A percentile compares a stretch with the other conserved stretches of the same genome.
phyloP scores from a whole-genome alignment of 371 early-diverging fungal genomes.

The Mucor mucedo region DNA sequence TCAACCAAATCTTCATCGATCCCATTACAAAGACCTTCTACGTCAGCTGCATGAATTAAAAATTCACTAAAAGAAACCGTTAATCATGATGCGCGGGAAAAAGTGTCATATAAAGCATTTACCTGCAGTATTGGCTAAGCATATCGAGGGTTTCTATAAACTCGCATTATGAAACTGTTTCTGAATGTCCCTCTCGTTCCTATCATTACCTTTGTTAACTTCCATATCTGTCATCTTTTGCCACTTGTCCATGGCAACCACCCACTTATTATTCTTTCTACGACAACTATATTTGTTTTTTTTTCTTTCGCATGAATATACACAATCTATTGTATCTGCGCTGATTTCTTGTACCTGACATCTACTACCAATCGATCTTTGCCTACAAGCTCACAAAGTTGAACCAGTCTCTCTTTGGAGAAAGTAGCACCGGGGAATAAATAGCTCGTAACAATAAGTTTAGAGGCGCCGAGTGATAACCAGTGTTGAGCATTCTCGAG shows the following conservation, averaged over 20 bases:
- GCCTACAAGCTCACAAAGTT: conserved; percentile 70
- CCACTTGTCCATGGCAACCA: conserved; percentile 97
- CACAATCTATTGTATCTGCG: no score
- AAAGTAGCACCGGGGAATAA: conserved; percentile 86
- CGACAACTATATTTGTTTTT: conserved; percentile 72
- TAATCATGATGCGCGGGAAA: background rate
- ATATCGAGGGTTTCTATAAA: conserved; percentile 54
- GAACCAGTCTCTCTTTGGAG: conserved; percentile 64
- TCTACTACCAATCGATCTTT: conserved; percentile 90
- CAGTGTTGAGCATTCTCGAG: conserved; percentile 85
- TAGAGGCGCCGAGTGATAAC: conserved; percentile 86
- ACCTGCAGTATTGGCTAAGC: conserved; percentile 81
- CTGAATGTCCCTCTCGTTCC: background rate
- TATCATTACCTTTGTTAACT: conserved; percentile 66
- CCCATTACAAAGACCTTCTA: conserved; percentile 94
- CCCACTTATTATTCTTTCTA: conserved; percentile 73
- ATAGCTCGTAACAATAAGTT: conserved; percentile 95
- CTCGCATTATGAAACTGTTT: background rate
- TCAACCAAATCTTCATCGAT: conserved; percentile 89
- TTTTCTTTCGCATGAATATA: no score
- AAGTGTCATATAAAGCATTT: conserved; percentile 3
- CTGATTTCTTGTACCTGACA: conserved; percentile 57
- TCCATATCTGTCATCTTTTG: conserved; percentile 91
- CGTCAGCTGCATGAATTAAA: conserved; percentile 96
- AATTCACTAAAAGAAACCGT: conserved; percentile 73